A percentile compares a stretch with the other conserved stretches of the same genome.
Conservation (phyloP, 495 filamentous ascomycete species). For the Trichoderma erinaceum region DNA sequence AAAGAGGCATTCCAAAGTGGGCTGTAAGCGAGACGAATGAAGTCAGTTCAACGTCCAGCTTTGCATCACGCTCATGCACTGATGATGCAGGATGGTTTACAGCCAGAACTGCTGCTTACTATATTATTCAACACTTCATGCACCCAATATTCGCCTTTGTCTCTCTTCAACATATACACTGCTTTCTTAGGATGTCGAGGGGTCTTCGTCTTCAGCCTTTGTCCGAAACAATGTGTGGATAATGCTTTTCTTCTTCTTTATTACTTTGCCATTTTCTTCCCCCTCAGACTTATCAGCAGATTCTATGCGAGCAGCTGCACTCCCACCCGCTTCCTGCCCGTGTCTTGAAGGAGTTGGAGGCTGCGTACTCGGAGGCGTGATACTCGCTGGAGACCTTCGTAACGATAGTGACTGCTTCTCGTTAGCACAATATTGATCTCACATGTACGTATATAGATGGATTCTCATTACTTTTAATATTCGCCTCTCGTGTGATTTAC, state of each 20-base stretch:
- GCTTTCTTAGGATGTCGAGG: neutral
- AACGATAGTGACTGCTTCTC: neutral
- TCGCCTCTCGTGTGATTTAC: neutral
- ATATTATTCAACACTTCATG: neutral
- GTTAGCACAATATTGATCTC: neutral
- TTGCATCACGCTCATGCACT: neutral
- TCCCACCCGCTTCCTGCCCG: neutral
- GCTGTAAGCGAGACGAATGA: neutral
- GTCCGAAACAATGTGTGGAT: conserved; percentile 2
- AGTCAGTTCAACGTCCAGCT: neutral
- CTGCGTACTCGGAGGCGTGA: neutral
- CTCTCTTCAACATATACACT: neutral
- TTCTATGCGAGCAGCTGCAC: neutral
- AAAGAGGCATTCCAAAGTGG: neutral
- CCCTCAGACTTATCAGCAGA: neutral
- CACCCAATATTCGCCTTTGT: neutral
- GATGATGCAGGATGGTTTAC: neutral
- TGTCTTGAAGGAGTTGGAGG: neutral
- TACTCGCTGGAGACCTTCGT: neutral
- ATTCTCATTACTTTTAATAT: neutral
- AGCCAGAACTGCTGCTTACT: neutral
- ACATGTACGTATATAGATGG: neutral
- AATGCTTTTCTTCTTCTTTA: conserved; percentile 2
- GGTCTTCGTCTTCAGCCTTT: neutral
- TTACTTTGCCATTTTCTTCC: neutral